Conservation (phyloP, 352 stramenopile genomes). For the Globisporangium spinosum region DNA sequence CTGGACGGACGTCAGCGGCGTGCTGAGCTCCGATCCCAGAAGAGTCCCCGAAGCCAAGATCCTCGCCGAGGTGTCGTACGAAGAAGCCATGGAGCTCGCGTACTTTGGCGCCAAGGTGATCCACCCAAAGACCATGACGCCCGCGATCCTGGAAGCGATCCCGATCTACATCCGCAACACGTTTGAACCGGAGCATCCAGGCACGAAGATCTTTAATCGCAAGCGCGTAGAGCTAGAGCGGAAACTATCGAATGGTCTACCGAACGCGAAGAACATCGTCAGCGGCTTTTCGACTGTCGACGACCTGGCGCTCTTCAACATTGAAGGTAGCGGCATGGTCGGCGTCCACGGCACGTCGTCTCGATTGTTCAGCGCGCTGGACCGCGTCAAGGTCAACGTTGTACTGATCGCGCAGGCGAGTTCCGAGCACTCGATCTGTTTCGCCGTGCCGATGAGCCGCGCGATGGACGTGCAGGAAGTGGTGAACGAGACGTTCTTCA, state of each 20-base stretch:
- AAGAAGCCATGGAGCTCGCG: constrained; percentile 97
- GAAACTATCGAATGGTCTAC: constrained; percentile 53
- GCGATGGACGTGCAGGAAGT: constrained; percentile 64
- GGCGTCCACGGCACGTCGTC: constrained; percentile 92
- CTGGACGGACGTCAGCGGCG: constrained; percentile 97
- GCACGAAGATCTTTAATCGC: constrained; percentile 75
- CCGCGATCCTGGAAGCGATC: constrained; percentile 87
- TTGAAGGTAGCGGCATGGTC: constrained; percentile 95
- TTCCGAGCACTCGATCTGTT: constrained; percentile 95
- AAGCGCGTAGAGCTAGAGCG: constrained; percentile 57
- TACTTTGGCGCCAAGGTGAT: constrained; percentile 98
- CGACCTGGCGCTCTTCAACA: constrained; percentile 93
- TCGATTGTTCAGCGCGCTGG: constrained; percentile 90
- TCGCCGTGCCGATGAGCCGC: constrained; percentile 85
- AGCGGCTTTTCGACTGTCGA: constrained; percentile 93
- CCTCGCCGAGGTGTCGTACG: constrained; percentile 92
- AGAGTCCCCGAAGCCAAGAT: constrained; percentile 91
- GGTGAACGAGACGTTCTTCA: constrained; percentile 85
- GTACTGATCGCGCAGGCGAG: constrained; percentile 93
- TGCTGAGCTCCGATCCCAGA: constrained; percentile 93
- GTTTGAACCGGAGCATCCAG: constrained; percentile 87
- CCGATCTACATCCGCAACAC: constrained; percentile 98
- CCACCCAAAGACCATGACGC: constrained; percentile 96
- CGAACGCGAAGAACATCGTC: constrained; percentile 69
- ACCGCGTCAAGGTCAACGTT: constrained; percentile 91